A percentile compares a stretch with the other conserved stretches of the same genome.
Conservation (phyloP, 495 filamentous ascomycete genomes). For the Friedmanniomyces simplex region DNA sequence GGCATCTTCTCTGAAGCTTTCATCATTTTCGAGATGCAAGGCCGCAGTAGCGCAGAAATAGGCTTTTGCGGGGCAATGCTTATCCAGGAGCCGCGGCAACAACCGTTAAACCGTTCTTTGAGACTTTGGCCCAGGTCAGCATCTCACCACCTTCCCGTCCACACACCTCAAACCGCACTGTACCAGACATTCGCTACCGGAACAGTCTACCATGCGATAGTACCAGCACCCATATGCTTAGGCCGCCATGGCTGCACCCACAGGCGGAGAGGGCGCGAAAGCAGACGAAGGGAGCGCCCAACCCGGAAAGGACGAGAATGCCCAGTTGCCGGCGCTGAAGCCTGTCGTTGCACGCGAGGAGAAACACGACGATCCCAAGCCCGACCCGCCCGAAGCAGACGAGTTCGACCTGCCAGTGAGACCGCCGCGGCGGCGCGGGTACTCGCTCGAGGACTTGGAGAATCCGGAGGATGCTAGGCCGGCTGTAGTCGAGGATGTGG, state of each 20-base stretch:
- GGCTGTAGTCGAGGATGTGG: not conserved
- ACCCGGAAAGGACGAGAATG: not conserved
- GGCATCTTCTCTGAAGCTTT: no score
- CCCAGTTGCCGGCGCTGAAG: not conserved
- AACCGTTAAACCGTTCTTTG: no score
- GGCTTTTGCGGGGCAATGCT: not conserved
- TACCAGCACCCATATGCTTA: no score
- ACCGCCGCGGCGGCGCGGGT: constrained; percentile 6
- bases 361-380: constrained; percentile 8
- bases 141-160: no score
- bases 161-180: no score
- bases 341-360: not conserved
- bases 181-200: no score
- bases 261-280: not conserved
- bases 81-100: no score
- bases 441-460: constrained; percentile 1
- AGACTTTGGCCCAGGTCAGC: no score
- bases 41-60: not conserved
- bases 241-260: not conserved
- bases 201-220: no score
- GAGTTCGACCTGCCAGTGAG: constrained; percentile 25
- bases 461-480: not conserved
- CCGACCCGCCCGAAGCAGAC: constrained; percentile 13
- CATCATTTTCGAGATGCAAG: no score
- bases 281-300: not conserved